These are phyloP conservation scores for Phytomonas francai DNA, from an alignment of 208 protist genomes.

Conservation along the genomic window DNA sequence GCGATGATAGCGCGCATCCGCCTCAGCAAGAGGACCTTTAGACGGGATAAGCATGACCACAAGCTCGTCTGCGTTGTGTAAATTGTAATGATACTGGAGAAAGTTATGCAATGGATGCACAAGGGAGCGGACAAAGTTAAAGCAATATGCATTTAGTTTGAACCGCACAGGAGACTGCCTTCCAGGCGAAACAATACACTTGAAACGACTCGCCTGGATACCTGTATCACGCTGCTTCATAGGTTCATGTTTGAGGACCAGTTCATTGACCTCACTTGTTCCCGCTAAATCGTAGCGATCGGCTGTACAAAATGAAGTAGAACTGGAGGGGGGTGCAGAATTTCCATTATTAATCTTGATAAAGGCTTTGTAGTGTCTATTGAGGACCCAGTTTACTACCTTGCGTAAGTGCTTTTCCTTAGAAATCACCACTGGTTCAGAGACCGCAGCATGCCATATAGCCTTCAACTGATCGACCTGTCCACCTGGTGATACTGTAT, in stretches of 20 bases:
- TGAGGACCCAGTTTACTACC: background rate
- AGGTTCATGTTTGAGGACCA: slow-evolving; percentile 24
- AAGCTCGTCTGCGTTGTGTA: slow-evolving; percentile 50
- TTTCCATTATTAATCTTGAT: background rate
- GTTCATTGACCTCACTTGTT: slow-evolving; percentile 19
- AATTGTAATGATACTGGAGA: slow-evolving; percentile 27
- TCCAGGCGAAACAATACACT: background rate
- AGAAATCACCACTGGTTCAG: background rate
- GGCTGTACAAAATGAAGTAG: background rate
- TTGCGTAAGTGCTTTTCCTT: background rate
- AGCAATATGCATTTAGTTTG: slow-evolving; percentile 27
- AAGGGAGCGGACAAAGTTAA: slow-evolving; percentile 27
- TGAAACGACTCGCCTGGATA: slow-evolving; percentile 5
- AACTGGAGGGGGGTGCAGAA: background rate
- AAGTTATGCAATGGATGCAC: slow-evolving; percentile 49
- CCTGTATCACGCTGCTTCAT: slow-evolving; percentile 9
- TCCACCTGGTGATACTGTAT: background rate
- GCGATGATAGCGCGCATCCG: slow-evolving; percentile 8
- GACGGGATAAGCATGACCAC: slow-evolving; percentile 43
- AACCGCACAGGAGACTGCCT: slow-evolving; percentile 6
- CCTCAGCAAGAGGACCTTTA: slow-evolving; percentile 19
- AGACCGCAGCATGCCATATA: background rate
- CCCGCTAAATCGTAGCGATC: slow-evolving; percentile 20
- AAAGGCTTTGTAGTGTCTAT: background rate
- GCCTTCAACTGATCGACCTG: background rate